phyloP scores from a whole-genome alignment of 2,329 filamentous ascomycete species.

The Ascochyta pisi region DNA sequence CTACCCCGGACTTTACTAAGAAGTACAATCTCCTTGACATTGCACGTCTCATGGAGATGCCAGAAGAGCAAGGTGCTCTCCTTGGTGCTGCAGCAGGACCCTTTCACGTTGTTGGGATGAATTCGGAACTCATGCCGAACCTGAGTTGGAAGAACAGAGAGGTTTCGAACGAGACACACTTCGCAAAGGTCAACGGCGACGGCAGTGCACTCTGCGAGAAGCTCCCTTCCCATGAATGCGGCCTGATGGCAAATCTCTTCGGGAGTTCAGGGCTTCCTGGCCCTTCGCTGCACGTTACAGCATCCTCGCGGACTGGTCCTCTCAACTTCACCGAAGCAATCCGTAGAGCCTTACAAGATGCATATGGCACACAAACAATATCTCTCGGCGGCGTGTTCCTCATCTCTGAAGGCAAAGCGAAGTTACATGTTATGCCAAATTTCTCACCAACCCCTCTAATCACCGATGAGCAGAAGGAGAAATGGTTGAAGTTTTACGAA shows the following conservation, averaged over 20 bases:
- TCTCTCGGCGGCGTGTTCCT: slow-evolving; percentile 24
- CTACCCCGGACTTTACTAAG: slow-evolving; percentile 16
- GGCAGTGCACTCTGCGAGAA: slow-evolving; percentile 15
- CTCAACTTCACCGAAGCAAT: slow-evolving; percentile 26
- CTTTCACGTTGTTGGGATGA: slow-evolving; percentile 22
- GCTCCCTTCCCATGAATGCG: slow-evolving; percentile 20
- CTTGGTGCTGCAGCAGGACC: slow-evolving; percentile 28
- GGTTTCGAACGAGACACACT: slow-evolving; percentile 12
- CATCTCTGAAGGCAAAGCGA: slow-evolving; percentile 19
- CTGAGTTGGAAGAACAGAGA: slow-evolving; percentile 11
- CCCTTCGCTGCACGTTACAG: slow-evolving; percentile 22
- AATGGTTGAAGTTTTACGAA: slow-evolving; percentile 26
- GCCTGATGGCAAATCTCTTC: slow-evolving; percentile 27
- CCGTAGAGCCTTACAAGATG: slow-evolving; percentile 13
- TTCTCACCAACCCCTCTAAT: slow-evolving; percentile 18
- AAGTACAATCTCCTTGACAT: slow-evolving; percentile 16
- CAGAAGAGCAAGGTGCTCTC: slow-evolving; percentile 13
- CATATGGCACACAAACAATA: slow-evolving; percentile 15
- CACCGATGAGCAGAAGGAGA: slow-evolving; percentile 15
- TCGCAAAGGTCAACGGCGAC: slow-evolving; percentile 18
- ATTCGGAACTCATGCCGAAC: slow-evolving; percentile 26
- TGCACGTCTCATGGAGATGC: slow-evolving; percentile 24
- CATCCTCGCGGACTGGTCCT: slow-evolving; percentile 13
- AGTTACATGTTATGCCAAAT: slow-evolving; percentile 26
- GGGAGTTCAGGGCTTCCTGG: slow-evolving; percentile 19